Conservation (phyloP, 1,284 basidiomycete species). For the Rhodotorula sp. region DNA sequence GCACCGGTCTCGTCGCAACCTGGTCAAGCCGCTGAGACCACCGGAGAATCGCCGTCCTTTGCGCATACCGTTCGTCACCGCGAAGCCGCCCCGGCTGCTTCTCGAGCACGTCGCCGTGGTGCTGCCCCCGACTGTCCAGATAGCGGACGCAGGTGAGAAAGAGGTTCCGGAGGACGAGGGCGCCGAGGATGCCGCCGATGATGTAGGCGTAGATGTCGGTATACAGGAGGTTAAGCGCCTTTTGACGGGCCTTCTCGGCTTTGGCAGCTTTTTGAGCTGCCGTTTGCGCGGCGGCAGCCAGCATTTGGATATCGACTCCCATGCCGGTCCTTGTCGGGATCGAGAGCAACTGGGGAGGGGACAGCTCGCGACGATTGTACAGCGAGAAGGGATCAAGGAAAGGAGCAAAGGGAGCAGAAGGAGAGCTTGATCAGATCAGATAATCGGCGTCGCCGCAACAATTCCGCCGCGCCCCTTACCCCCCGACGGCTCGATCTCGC, state of each 20-base stretch:
- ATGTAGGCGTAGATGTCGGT: slow-evolving; percentile 24
- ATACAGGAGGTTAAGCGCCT: background rate
- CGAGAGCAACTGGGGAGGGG: background rate
- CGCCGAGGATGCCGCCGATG: slow-evolving; percentile 14
- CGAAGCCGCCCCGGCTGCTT: background rate
- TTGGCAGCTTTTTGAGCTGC: background rate
- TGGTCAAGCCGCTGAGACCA: slow-evolving; percentile 7
- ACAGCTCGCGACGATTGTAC: too few relatives aligned
- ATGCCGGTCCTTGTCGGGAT: background rate
- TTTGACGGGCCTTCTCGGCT: background rate
- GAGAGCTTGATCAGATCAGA: background rate
- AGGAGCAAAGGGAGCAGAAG: too few relatives aligned
- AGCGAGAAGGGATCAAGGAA: background rate
- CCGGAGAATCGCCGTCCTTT: slow-evolving; percentile 11
- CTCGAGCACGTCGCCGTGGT: background rate
- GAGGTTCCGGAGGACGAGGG: slow-evolving; percentile 31
- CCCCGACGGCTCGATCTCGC: background rate
- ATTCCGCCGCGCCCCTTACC: background rate
- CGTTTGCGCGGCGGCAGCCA: background rate
- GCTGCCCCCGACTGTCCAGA: background rate
- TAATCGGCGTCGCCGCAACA: background rate
- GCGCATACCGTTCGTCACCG: background rate
- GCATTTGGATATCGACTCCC: background rate
- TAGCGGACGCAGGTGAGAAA: background rate
- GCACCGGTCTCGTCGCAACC: background rate